Evolutionary conservation across 805 yeast genomes (phyloP), one percentile per base, ranked within the genome.

Genomic region (Lipomyces mesembrius): DNA sequence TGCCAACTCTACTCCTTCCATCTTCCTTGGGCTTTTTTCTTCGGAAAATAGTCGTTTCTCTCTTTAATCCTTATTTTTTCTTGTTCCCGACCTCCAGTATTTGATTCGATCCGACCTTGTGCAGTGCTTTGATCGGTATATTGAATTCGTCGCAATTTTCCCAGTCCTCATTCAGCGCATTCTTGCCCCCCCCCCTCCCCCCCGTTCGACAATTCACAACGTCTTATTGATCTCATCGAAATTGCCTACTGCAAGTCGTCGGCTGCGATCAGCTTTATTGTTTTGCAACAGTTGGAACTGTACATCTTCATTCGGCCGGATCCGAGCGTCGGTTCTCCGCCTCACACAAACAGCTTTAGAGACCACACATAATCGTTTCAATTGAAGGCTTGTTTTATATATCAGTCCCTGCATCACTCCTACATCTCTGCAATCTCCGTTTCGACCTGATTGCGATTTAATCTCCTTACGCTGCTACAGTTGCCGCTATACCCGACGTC

Each of bases 1-100:
- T 39, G 25, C 62, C 27, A 27, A 20, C 27, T 53, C 62, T 25
- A 32, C 62, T 56, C 55, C 27, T 39, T 14, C 46, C 27, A 46
- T 29, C 62, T 11, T 43, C 17, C 27, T 20, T 43, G 58, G 37
- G 3, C 49, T n/a, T 20, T 9, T 37, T 27, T 20, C 37, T 17
- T 6, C 58, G 20, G 25, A 25, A 25, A 22, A 8, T 25, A 17
- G 39, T 32, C 39, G 43, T 32, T 22, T 58, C 54, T 37, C 22
- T 37, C 39, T 14, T 29, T 34, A 25, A n/a, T 25, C 8, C 12
- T 8, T 25, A 29, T 27, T 12, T 17, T 27, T 49, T 52, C 49
- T 37, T 25, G 17, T 12, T 22, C 39, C 14, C 65, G 57, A 22
- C 9, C 9, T 29, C 22, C 25, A 7, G 12, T 39, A 11, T 49